Evolutionary conservation across 352 stramenopile genomes (phyloP), one percentile per base, ranked within the genome.

Genomic region (Sclerospora graminicola): DNA sequence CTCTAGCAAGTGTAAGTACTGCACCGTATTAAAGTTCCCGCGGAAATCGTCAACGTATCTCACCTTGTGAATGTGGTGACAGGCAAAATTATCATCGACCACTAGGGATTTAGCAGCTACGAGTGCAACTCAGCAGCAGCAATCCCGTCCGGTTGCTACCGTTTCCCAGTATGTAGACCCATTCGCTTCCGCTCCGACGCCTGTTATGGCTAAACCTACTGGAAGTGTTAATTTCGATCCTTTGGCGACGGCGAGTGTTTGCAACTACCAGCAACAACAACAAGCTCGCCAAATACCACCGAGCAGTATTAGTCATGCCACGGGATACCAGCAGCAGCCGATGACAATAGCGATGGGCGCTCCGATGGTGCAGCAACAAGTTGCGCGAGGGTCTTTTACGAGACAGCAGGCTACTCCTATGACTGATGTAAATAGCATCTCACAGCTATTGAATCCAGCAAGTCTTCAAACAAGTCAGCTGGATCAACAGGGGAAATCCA

Each of bases 401-500:
- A 50, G 51, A 5, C 54, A 69, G 14, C 44, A 60, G 23, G 37
- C 48, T 33, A 41, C 36, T 10, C 26, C 45, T 15, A 69, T 47
- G 36, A 41, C 43, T 46, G 57, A 55, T 24, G 73, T 76, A 20
- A 89, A 88, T 58, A 16, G 16, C 30, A 35, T 90, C 41, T 88
- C 79, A 8, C 70, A 85, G 48, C 52, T 88, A 31, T 84, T 90
- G 76, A 85, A 88, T 48, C 79, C 79, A 8, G 73, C 63, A 32
- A 78, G 69, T 29, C 62, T 88, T 40, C 59, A 65, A 32, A 62
- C 61, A 6, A 41, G 51, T 37, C 53, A 68, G 45, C 47, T 45
- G 13, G 43, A 54, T 14, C 62, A 73, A 39, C 45, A 63, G 13
- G 45, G 57, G 60, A 82, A 87, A 57, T 66, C 63, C 37, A 89